Evolutionary conservation across 2,329 filamentous ascomycete species (phyloP).

Genomic region (Torrubiellomyces zombiae): DNA sequence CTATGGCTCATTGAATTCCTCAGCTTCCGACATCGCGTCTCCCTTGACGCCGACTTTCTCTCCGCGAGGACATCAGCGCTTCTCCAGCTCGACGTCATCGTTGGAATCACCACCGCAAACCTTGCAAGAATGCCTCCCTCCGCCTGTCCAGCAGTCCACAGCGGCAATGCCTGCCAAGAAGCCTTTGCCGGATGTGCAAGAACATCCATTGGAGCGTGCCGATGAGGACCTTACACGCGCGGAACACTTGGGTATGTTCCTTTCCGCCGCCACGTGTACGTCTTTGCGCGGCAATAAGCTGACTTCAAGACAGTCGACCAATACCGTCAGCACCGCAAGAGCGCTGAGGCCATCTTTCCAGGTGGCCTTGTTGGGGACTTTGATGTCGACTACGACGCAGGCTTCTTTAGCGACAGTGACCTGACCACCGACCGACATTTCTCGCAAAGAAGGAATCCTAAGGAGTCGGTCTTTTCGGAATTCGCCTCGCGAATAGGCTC

Average conservation of each 20-base stretch:
- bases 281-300: conserved; percentile 31
- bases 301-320: conserved; percentile 34
- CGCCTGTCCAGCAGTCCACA: conserved; percentile 43
- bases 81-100: conserved; percentile 65
- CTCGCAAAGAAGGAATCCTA: conserved; percentile 38
- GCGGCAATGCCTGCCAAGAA: too few relatives aligned
- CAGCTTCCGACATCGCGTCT: conserved; percentile 50
- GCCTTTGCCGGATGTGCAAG: conserved; percentile 76
- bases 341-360: conserved; percentile 21
- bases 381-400: conserved; percentile 47
- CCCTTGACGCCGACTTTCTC: conserved; percentile 58
- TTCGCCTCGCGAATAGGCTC: conserved; percentile 50
- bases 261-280: too few relatives aligned
- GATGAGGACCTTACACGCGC: too few relatives aligned
- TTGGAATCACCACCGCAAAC: conserved; percentile 39
- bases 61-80: conserved; percentile 44
- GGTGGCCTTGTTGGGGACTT: conserved; percentile 22
- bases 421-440: conserved; percentile 24
- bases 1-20: conserved; percentile 34
- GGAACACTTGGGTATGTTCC: too few relatives aligned
- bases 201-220: conserved; percentile 61
- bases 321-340: conserved; percentile 39
- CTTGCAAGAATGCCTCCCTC: conserved; percentile 7
- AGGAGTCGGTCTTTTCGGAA: conserved; percentile 42
- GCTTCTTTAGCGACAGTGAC: conserved; percentile 49